Conservation (phyloP, 164 flowering plant species). For the Magnolia kwangsiensis region DNA sequence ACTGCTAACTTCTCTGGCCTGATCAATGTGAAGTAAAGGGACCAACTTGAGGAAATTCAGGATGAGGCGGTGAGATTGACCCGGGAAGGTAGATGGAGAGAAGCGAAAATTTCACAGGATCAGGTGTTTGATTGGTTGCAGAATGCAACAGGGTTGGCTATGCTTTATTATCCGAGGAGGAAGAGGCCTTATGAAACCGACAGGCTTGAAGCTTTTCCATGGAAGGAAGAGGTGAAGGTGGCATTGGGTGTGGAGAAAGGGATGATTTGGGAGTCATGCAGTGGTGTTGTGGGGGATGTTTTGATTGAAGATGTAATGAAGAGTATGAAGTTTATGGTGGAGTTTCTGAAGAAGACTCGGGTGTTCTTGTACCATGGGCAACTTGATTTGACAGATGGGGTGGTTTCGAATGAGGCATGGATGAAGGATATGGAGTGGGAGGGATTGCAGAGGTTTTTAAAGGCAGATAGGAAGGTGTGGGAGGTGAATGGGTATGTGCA, state of each 20-base stretch:
- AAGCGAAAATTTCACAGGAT: constrained; percentile 17
- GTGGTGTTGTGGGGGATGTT: constrained; percentile 37
- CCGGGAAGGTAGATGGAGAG: constrained; percentile 18
- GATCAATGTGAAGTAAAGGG: constrained; percentile 56
- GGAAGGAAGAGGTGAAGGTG: constrained; percentile 34
- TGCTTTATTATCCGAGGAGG: constrained; percentile 25
- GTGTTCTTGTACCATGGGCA: constrained; percentile 46
- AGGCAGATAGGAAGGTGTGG: constrained; percentile 68
- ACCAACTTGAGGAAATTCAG: constrained; percentile 26
- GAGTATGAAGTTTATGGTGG: constrained; percentile 66
- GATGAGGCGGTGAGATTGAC: constrained; percentile 14
- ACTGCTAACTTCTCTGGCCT: constrained; percentile 55
- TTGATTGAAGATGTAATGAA: constrained; percentile 80
- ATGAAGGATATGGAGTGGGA: constrained; percentile 64
- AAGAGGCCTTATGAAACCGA: constrained; percentile 36
- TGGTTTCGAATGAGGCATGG: constrained; percentile 72
- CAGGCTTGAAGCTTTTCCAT: constrained; percentile 31
- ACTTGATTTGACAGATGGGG: constrained; percentile 64
- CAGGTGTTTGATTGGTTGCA: constrained; percentile 13
- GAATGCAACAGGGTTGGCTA: constrained; percentile 27
- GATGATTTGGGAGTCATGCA: constrained; percentile 47
- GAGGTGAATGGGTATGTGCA: constrained; percentile 79
- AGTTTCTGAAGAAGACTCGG: constrained; percentile 31
- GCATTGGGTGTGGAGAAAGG: constrained; percentile 45
- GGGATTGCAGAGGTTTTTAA: constrained; percentile 36